These are phyloP conservation scores for Diaporthe amygdali DNA, from an alignment of 2,329 filamentous ascomycete genomes.

Conservation along the genomic window DNA sequence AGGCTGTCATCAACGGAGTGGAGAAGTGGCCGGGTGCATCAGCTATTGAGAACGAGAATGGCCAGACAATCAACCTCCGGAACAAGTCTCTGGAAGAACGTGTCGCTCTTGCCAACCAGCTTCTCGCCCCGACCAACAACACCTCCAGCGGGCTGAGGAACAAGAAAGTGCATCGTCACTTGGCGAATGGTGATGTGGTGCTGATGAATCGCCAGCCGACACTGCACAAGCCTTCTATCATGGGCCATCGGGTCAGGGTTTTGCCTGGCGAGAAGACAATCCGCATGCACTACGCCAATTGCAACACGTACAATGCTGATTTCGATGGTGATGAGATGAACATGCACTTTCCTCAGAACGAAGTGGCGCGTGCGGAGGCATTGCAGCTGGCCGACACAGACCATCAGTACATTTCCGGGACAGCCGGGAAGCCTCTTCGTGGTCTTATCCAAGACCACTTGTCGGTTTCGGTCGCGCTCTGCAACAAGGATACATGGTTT, in stretches of 20 bases:
- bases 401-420: constrained; percentile 94
- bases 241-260: constrained; percentile 94
- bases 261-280: constrained; percentile 95
- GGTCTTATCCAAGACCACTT: constrained; percentile 99
- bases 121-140: constrained; percentile 82
- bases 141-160: constrained; percentile 78
- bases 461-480: constrained; percentile 90
- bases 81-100: constrained; percentile 90
- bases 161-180: constrained; percentile 95
- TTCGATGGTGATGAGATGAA: constrained; percentile 99
- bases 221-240: constrained; percentile 97
- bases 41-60: constrained; percentile 94
- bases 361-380: constrained; percentile 90
- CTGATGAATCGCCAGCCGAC: constrained; percentile 99
- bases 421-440: constrained; percentile 89
- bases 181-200: constrained; percentile 96
- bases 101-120: constrained; percentile 87
- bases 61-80: constrained; percentile 85
- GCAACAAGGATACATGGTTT: constrained; percentile 91
- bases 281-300: constrained; percentile 99
- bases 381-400: constrained; percentile 94
- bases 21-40: constrained; percentile 94
- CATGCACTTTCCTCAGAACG: constrained; percentile 99
- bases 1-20: constrained; percentile 93
- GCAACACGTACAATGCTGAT: constrained; percentile 99